These are phyloP conservation scores for Cenococcum geophilum DNA, from an alignment of 495 filamentous ascomycete species.

Conservation along the genomic window DNA sequence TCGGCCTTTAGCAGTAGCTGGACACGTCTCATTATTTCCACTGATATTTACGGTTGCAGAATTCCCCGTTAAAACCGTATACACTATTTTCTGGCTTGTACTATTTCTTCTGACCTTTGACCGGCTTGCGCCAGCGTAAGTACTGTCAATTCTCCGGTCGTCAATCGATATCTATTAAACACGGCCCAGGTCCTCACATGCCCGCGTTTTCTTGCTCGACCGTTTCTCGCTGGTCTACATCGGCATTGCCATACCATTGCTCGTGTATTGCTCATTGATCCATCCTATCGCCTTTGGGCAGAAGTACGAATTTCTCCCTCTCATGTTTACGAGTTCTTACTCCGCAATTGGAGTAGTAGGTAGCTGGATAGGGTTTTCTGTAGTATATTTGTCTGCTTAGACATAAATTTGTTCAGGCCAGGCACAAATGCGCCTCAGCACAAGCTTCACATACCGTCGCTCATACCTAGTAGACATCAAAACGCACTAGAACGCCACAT, in stretches of 20 bases:
- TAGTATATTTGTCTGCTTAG: conserved; percentile 65
- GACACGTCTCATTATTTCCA: conserved; percentile 92
- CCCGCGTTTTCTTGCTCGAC: conserved; percentile 80
- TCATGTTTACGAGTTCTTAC: conserved; percentile 97
- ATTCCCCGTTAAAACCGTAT: conserved; percentile 86
- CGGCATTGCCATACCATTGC: conserved; percentile 76
- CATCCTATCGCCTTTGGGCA: conserved; percentile 79
- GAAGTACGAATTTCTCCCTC: conserved; percentile 78
- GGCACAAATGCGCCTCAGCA: too few relatives aligned
- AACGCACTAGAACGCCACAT: too few relatives aligned
- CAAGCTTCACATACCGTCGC: too few relatives aligned
- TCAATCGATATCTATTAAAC: conserved; percentile 5
- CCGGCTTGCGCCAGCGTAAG: conserved; percentile 68
- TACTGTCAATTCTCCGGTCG: conserved; percentile 1
- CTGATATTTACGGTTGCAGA: conserved; percentile 87
- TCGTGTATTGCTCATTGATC: conserved; percentile 78
- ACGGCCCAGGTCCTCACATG: conserved; percentile 48
- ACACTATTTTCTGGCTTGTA: conserved; percentile 87
- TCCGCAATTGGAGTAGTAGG: conserved; percentile 91
- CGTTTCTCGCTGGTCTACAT: conserved; percentile 86
- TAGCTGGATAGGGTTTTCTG: conserved; percentile 93
- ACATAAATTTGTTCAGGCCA: not conserved
- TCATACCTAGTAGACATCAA: too few relatives aligned
- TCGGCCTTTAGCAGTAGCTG: conserved; percentile 82
- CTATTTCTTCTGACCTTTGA: conserved; percentile 83